phyloP scores from a whole-genome alignment of 2,329 filamentous ascomycete species.

The Sporothrix schenckii region DNA sequence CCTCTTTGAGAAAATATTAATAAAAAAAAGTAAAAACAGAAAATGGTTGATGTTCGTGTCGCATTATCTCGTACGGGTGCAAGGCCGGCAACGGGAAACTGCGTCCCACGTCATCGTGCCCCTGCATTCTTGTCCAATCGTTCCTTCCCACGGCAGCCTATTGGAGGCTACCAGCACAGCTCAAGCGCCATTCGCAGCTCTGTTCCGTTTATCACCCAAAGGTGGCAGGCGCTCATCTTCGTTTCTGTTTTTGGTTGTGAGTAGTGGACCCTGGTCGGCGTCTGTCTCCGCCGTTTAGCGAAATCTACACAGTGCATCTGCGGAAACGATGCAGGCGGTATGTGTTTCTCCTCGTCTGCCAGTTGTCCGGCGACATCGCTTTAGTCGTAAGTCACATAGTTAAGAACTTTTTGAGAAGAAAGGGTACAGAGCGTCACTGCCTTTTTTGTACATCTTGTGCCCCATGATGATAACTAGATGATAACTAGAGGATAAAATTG shows the following conservation, averaged over 20 bases:
- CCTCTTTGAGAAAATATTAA: too few relatives aligned
- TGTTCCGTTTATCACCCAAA: neutral
- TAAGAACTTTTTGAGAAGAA: neutral
- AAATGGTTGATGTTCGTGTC: neutral
- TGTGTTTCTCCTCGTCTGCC: neutral
- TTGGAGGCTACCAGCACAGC: slow-evolving; percentile 27
- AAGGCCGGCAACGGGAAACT: neutral
- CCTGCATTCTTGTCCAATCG: slow-evolving; percentile 22
- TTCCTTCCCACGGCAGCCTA: slow-evolving; percentile 22
- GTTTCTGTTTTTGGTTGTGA: neutral
- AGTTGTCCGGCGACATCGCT: neutral
- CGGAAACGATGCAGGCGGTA: neutral
- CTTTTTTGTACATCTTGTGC: slow-evolving; percentile 2
- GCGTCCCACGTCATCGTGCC: slow-evolving; percentile 11
- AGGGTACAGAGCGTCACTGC: neutral
- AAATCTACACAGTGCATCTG: slow-evolving; percentile 19
- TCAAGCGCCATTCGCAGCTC: neutral
- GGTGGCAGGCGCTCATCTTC: neutral
- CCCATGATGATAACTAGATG: neutral
- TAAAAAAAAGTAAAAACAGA: too few relatives aligned
- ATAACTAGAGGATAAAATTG: neutral
- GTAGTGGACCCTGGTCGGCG: neutral
- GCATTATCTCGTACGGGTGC: slow-evolving; percentile 1
- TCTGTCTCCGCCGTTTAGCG: neutral
- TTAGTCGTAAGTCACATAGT: neutral